Conservation (phyloP, 352 stramenopile species). For the Phytophthora constricta region DNA sequence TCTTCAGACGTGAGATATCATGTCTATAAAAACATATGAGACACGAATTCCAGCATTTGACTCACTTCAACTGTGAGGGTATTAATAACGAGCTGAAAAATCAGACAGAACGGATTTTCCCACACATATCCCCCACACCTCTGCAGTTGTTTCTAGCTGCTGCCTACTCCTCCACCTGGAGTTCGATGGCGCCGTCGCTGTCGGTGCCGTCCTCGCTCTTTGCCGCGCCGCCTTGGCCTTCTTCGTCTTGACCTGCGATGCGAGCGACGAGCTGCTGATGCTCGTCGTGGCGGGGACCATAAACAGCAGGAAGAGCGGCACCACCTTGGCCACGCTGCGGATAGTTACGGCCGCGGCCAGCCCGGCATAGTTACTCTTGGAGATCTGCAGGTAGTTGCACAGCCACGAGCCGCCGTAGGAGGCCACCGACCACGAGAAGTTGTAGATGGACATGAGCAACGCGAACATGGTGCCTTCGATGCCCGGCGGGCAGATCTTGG, state of each 20-base stretch:
- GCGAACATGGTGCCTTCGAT: constrained; percentile 98
- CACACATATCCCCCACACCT: no score
- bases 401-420: constrained; percentile 82
- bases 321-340: constrained; percentile 68
- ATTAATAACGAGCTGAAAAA: no score
- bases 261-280: constrained; percentile 62
- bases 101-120: no score
- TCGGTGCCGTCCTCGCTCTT: constrained; percentile 38
- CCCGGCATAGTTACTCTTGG: constrained; percentile 74
- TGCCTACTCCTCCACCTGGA: constrained; percentile 34
- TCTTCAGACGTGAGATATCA: constrained; percentile 9
- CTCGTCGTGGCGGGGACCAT: constrained; percentile 78
- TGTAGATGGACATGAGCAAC: constrained; percentile 88
- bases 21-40: no score
- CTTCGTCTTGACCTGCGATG: constrained; percentile 37
- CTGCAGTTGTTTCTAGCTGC: no score
- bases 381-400: constrained; percentile 78
- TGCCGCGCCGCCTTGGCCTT: constrained; percentile 15
- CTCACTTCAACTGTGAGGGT: no score
- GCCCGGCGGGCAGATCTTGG: constrained; percentile 94
- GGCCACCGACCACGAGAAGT: constrained; percentile 82
- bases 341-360: constrained; percentile 63
- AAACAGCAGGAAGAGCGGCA: constrained; percentile 71
- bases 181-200: constrained; percentile 38
- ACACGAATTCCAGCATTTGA: no score